Evolutionary conservation across 1,284 basidiomycete genomes (phyloP), one percentile per base, ranked within the genome.

Genomic region (Mycena citricolor): DNA sequence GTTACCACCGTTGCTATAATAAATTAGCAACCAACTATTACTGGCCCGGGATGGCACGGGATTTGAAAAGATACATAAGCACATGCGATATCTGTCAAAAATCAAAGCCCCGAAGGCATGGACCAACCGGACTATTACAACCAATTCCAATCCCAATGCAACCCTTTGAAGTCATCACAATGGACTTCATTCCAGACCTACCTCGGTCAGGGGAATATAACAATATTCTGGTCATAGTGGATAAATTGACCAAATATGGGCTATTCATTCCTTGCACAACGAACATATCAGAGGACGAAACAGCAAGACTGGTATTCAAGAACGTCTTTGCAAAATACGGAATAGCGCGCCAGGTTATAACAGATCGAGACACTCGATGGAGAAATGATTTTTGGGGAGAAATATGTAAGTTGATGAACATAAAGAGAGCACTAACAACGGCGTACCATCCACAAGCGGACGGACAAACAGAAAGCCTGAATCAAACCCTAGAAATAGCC

Each of bases 171-270:
- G 42, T 57, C 17, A 40, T 56, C 0, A 45, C 52, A 0, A 50
- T 54, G 45, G 62, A 63, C 42, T 38, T 61, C 2, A 57, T 63
- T 8, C 57, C 56, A 0, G 54, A 57, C 12, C 57, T 79, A 0
- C 74, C 35, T 4, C 34, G 26, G 1, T 44, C 42, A 1, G 45
- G 30, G 10, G 33, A 40, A 7, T 54, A 24, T 25, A 46, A 42
- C 5, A 48, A 40, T 4, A 64, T 74, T 17, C 54, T 70, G 3
- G 65, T 70, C 1, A 51, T 70, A 1, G 66, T 70, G 3, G 62
- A 66, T 46, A 58, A 69, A 4, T 54, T 71, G 10, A 65, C 68
- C n/a, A 71, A 72, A 48, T 54, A 52, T 45, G 57, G 60, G 0
- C 38, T 60, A 16, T 65, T 71, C 38, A 61, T 69, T 7, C 64